phyloP scores from a whole-genome alignment of 768 basidiomycete species.

The Neoboletus brunneissimus region DNA sequence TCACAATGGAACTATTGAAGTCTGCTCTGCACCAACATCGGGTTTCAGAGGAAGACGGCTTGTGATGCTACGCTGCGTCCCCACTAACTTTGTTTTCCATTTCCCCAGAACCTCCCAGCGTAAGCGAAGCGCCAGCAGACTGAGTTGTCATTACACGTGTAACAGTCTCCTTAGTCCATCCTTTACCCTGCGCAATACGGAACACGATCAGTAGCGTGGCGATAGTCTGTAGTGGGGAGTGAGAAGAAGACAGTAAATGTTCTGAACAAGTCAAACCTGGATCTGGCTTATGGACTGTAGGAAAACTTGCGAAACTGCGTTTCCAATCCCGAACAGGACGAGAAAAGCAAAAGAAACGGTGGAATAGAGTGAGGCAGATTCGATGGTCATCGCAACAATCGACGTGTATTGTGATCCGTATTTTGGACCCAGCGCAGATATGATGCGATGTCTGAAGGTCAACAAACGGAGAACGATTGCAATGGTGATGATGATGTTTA shows the following conservation, averaged over 20 bases:
- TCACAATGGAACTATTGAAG: too few species aligned
- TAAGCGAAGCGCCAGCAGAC: neutral
- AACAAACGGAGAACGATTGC: neutral
- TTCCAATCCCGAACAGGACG: slow-evolving; percentile 21
- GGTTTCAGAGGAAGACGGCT: neutral
- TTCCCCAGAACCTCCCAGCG: neutral
- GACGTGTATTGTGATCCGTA: slow-evolving; percentile 29
- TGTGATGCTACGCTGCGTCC: neutral
- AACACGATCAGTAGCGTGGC: slow-evolving; percentile 4
- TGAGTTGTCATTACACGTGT: slow-evolving; percentile 1
- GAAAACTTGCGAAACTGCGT: slow-evolving; percentile 27
- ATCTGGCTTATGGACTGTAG: slow-evolving; percentile 28
- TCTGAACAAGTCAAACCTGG: slow-evolving; percentile 18
- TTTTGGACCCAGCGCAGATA: slow-evolving; percentile 17
- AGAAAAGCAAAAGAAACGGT: slow-evolving; percentile 30
- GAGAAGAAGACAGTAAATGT: neutral
- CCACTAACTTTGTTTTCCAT: neutral
- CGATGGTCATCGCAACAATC: slow-evolving; percentile 34
- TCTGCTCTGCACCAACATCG: too few species aligned
- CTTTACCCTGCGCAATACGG: slow-evolving; percentile 8
- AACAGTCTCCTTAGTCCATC: slow-evolving; percentile 1
- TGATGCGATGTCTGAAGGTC: slow-evolving; percentile 9
- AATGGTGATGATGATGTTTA: too few species aligned
- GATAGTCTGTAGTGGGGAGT: neutral
- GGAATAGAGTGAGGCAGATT: slow-evolving; percentile 34